These are phyloP conservation scores for Cystofilobasidium ferigula DNA, from an alignment of 768 basidiomycete species.

Conservation along the genomic window DNA sequence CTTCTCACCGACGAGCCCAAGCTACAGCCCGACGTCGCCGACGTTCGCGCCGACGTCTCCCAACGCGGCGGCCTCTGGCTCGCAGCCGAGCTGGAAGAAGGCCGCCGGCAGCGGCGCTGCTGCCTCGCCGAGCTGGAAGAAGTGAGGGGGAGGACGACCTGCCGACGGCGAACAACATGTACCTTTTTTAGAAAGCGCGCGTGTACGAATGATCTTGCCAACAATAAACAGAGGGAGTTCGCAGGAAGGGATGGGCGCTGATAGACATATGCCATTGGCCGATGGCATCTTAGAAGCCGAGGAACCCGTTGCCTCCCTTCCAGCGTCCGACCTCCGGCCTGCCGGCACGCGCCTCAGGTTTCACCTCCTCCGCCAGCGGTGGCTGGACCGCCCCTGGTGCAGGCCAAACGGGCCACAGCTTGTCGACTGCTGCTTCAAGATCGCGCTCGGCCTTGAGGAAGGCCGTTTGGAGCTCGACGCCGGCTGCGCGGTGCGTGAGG, in stretches of 20 bases:
- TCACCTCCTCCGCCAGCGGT: no score
- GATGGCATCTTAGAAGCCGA: conserved; percentile 2
- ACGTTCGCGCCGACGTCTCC: conserved; percentile 46
- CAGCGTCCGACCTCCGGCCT: conserved; percentile 12
- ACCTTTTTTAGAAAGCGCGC: neutral
- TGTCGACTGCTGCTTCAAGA: conserved; percentile 9
- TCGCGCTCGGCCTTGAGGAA: conserved; percentile 17
- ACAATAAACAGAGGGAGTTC: no score
- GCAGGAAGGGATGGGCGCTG: no score
- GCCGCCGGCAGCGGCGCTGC: neutral
- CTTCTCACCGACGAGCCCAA: conserved; percentile 45
- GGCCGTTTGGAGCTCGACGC: conserved; percentile 14
- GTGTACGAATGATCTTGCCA: no score
- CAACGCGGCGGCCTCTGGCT: neutral
- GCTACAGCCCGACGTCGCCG: conserved; percentile 58
- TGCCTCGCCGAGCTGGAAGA: conserved; percentile 19
- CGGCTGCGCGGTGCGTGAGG: conserved; percentile 7
- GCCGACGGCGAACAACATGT: no score
- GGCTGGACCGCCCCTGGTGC: no score
- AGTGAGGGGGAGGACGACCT: neutral
- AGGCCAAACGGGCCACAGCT: conserved; percentile 16
- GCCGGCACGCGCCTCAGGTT: conserved; percentile 5
- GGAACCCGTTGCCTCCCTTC: conserved; percentile 23
- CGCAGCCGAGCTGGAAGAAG: conserved; percentile 14
- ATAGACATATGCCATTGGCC: no score